Evolutionary conservation across 805 yeast species (phyloP), one percentile per base, ranked within the genome.

Genomic region (Candida golubevii): DNA sequence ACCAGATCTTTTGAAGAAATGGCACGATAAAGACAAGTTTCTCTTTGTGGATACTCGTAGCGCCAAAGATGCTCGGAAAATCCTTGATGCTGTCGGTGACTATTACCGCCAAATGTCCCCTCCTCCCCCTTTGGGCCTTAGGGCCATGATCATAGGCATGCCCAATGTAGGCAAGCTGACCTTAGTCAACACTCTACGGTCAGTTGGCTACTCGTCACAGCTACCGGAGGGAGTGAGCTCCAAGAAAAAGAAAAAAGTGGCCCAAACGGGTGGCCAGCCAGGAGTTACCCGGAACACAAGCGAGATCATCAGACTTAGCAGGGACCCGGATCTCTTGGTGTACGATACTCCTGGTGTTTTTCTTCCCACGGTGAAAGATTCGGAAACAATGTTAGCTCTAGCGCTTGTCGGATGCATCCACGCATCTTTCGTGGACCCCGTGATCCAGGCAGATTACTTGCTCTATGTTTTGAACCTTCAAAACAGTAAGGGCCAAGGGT

Each of bases 141-240:
- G 89, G 18, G 63, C 86, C 45, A 71, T 90, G 71, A 78, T 91
- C 36, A 82, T 84, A 7, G 99, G 99, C 0, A 86, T 93, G 93
- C 99, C 99, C 1, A 93, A 93, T 60, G 95, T 89, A n/a, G 99
- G 99, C 0, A 93, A 93, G 63, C 85, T 96, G 10, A 85, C 97
- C 0, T 61, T 93, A 38, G 83, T 90, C 26, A 93, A 93, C 57
- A 72, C 83, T 0, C 65, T 90, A 40, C 66, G 97, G 46, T 66
- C 66, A 7, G 66, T 64, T 12, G 72, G 75, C 2, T 63, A 59
- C 39, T 57, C 62, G 1, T 47, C 57, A 7, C 56, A 53, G 30
- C 45, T 46, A 27, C 42, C 49, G 42, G 44, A 43, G 41, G 41
- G 60, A n/a, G 59, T 70, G 1, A 72, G 77, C 5, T 58, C 65